phyloP scores from a whole-genome alignment of 371 early-diverging fungal species.

The Dinochytrium kinnereticum region DNA sequence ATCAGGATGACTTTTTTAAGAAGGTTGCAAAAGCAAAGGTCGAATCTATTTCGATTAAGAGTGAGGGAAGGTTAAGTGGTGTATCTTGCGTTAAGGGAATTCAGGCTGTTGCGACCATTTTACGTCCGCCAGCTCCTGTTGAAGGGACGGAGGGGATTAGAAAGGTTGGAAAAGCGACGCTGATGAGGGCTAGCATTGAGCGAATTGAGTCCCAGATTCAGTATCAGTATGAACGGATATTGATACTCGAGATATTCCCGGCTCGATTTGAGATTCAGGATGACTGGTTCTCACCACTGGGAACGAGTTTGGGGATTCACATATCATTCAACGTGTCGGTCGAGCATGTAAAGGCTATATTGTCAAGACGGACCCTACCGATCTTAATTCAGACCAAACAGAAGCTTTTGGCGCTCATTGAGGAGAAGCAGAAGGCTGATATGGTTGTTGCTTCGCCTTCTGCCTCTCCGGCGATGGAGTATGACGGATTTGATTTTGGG shows the following conservation, averaged over 20 bases:
- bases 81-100: slow-evolving; percentile 48
- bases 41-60: slow-evolving; percentile 51
- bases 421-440: slow-evolving; percentile 56
- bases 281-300: slow-evolving; percentile 34
- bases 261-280: slow-evolving; percentile 48
- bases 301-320: slow-evolving; percentile 7
- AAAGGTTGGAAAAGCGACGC: slow-evolving; percentile 14
- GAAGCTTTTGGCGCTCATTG: slow-evolving; percentile 58
- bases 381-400: slow-evolving; percentile 63
- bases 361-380: slow-evolving; percentile 70
- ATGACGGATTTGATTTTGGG: background rate
- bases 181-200: slow-evolving; percentile 24
- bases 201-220: slow-evolving; percentile 59
- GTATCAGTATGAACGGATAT: slow-evolving; percentile 74
- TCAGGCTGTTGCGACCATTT: background rate
- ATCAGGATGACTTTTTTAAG: slow-evolving; percentile 15
- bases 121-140: background rate
- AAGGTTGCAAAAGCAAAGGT: slow-evolving; percentile 19
- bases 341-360: slow-evolving; percentile 46
- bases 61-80: slow-evolving; percentile 69
- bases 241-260: slow-evolving; percentile 55
- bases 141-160: background rate
- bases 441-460: slow-evolving; percentile 14
- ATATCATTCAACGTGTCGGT: slow-evolving; percentile 16
- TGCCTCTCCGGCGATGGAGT: slow-evolving; percentile 1